Conservation (phyloP, 208 protist genomes). For the Porcisia hertigi region DNA sequence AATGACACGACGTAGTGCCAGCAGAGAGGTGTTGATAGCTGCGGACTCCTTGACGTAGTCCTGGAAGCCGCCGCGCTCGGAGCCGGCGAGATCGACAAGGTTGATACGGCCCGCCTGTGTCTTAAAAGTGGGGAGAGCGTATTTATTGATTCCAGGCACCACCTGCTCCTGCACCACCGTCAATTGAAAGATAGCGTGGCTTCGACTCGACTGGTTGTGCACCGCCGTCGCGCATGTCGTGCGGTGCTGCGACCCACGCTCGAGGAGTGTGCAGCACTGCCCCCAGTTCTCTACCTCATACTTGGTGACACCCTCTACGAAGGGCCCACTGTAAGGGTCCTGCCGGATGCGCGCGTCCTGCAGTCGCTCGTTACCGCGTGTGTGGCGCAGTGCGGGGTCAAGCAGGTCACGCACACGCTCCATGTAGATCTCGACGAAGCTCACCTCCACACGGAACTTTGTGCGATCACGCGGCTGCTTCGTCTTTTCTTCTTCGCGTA, state of each 20-base stretch:
- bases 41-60: slow-evolving; percentile 91
- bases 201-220: slow-evolving; percentile 89
- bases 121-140: slow-evolving; percentile 55
- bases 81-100: slow-evolving; percentile 91
- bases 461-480: slow-evolving; percentile 31
- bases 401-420: slow-evolving; percentile 96
- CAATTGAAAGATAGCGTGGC: slow-evolving; percentile 91
- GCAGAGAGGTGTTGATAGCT: slow-evolving; percentile 91
- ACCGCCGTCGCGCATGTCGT: slow-evolving; percentile 92
- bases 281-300: slow-evolving; percentile 89
- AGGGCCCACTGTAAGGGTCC: slow-evolving; percentile 85
- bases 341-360: slow-evolving; percentile 89
- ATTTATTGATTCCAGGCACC: slow-evolving; percentile 70
- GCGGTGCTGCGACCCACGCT: slow-evolving; percentile 89
- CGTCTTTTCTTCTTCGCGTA: slow-evolving; percentile 35
- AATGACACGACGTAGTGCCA: slow-evolving; percentile 85
- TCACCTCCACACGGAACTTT: slow-evolving; percentile 91
- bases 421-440: slow-evolving; percentile 98
- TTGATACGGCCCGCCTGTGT: slow-evolving; percentile 85
- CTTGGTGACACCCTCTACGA: slow-evolving; percentile 90
- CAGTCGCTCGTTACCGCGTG: slow-evolving; percentile 76
- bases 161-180: slow-evolving; percentile 80
- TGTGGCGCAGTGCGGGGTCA: slow-evolving; percentile 79
- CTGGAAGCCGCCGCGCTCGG: slow-evolving; percentile 89
- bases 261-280: slow-evolving; percentile 88